Evolutionary conservation across 306 rosid species (phyloP).

Genomic region (Quercus mongolica): DNA sequence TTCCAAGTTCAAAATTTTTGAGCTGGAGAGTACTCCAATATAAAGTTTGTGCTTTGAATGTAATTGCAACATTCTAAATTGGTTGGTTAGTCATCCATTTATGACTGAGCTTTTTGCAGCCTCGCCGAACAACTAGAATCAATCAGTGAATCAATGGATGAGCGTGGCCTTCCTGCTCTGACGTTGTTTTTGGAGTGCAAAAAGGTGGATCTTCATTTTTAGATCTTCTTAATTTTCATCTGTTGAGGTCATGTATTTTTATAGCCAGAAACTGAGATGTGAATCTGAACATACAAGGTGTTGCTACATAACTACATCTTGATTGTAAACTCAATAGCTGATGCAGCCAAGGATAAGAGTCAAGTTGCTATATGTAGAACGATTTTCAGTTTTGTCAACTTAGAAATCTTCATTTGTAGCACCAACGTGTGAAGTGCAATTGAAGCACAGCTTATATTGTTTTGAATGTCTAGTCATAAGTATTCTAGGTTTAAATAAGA

Average conservation of each 20-base stretch:
- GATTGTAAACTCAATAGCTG: neutral
- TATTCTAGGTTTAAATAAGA: neutral
- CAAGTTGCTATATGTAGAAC: too few species aligned
- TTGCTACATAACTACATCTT: neutral
- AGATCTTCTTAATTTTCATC: slow-evolving; percentile 18
- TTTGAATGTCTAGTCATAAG: too few species aligned
- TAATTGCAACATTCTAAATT: slow-evolving; percentile 17
- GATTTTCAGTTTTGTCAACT: too few species aligned
- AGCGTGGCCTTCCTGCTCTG: slow-evolving; percentile 55
- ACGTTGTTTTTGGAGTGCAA: slow-evolving; percentile 69
- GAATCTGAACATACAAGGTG: neutral
- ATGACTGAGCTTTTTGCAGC: slow-evolving; percentile 51
- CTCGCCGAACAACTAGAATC: slow-evolving; percentile 93
- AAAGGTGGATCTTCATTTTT: slow-evolving; percentile 44
- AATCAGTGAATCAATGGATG: slow-evolving; percentile 64
- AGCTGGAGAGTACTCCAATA: neutral
- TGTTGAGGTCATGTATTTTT: slow-evolving; percentile 10
- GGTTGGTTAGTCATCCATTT: slow-evolving; percentile 1
- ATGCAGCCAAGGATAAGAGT: too few species aligned
- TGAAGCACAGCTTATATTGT: too few species aligned
- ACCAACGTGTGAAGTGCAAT: too few species aligned
- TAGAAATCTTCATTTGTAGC: too few species aligned
- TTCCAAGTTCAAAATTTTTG: neutral
- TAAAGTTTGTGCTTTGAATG: slow-evolving; percentile 5
- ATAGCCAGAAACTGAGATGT: neutral